Evolutionary conservation across 768 basidiomycete species (phyloP).

Genomic region (Rhodotorula toruloides): DNA sequence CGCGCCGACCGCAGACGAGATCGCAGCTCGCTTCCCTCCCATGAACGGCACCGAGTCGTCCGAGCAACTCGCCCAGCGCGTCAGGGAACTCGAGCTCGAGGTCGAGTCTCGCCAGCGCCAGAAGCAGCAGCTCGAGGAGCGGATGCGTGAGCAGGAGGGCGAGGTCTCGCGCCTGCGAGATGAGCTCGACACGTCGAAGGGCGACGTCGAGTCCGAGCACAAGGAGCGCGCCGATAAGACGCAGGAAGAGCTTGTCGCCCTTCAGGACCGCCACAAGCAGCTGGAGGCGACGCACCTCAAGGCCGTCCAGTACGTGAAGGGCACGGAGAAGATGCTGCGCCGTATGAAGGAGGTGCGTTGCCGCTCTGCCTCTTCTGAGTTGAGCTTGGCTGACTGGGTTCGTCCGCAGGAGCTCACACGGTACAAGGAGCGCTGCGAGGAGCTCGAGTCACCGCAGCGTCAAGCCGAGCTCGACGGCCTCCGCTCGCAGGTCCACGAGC

Average conservation of each 20-base stretch:
- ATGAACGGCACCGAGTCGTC: constrained; percentile 46
- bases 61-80: constrained; percentile 44
- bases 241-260: constrained; percentile 56
- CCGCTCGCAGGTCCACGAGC: constrained; percentile 31
- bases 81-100: constrained; percentile 71
- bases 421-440: constrained; percentile 73
- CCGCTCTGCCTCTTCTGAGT: too few relatives aligned
- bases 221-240: constrained; percentile 43
- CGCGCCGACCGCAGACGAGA: constrained; percentile 63
- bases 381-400: constrained; percentile 12
- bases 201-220: constrained; percentile 10
- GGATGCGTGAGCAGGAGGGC: constrained; percentile 41
- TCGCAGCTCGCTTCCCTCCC: constrained; percentile 42
- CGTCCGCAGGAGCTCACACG: constrained; percentile 64
- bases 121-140: constrained; percentile 77
- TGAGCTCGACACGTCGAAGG: constrained; percentile 22
- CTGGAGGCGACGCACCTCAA: constrained; percentile 94
- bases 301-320: constrained; percentile 96
- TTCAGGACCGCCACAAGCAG: constrained; percentile 52
- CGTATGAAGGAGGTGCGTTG: constrained; percentile 69
- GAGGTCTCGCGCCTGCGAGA: constrained; percentile 30
- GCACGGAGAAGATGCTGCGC: constrained; percentile 96
- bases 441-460: constrained; percentile 58
- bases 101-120: constrained; percentile 82
- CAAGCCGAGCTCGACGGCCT: constrained; percentile 38